These are phyloP conservation scores for Dendrothele bispora DNA, from an alignment of 768 basidiomycete species.

Conservation along the genomic window DNA sequence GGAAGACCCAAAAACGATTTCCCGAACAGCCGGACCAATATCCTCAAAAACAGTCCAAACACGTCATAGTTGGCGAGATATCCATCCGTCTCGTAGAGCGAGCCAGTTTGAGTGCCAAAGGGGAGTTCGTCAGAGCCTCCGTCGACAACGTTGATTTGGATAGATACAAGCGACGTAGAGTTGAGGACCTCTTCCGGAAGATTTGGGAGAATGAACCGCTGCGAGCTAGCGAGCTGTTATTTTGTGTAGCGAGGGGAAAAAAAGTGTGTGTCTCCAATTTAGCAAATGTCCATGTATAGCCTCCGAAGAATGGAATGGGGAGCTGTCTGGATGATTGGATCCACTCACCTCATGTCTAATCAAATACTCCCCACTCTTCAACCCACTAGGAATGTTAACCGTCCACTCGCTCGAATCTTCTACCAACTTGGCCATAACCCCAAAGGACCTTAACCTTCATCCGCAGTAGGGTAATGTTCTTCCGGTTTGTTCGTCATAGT, in stretches of 20 bases:
- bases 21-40: constrained; percentile 5
- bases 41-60: not conserved
- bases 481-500: constrained; percentile 24
- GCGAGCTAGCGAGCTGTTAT: constrained; percentile 20
- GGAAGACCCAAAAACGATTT: not conserved
- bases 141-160: constrained; percentile 7
- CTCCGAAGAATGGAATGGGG: no score
- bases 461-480: constrained; percentile 16
- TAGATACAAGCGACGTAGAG: constrained; percentile 16
- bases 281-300: no score
- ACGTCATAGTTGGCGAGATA: constrained; percentile 9
- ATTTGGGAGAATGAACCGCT: constrained; percentile 11
- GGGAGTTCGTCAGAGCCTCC: constrained; percentile 4
- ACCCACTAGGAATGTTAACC: constrained; percentile 17
- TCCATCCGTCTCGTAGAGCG: constrained; percentile 8
- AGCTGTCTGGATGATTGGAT: no score
- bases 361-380: constrained; percentile 23
- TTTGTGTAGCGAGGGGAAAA: no score
- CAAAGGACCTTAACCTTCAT: constrained; percentile 18
- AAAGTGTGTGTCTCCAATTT: no score
- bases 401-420: constrained; percentile 19
- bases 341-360: constrained; percentile 19
- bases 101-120: constrained; percentile 3
- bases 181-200: no score
- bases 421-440: constrained; percentile 25